Evolutionary conservation across 192 early-diverging fungal genomes (phyloP).

Genomic region (Helicostylum pulchrum): DNA sequence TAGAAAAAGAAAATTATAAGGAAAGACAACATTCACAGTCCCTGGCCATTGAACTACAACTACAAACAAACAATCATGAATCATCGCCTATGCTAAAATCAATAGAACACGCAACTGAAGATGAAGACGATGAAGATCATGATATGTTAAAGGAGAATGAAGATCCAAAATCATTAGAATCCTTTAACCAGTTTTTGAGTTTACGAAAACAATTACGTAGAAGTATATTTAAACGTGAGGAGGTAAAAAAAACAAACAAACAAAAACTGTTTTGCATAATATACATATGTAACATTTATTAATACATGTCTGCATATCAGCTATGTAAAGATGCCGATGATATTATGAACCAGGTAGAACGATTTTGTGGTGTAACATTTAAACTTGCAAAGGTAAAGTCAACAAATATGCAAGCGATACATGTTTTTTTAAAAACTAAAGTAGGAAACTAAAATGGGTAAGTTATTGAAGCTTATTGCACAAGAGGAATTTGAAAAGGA

Average conservation of each 20-base stretch:
- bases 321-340: slow-evolving; percentile 12
- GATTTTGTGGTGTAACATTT: slow-evolving; percentile 31
- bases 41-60: background rate
- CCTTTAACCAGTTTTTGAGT: slow-evolving; percentile 15
- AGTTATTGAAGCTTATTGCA: slow-evolving; percentile 33
- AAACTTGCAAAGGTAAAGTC: slow-evolving; percentile 31
- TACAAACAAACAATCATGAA: background rate
- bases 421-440: background rate
- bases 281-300: no score
- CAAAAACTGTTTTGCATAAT: background rate
- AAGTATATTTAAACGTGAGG: slow-evolving; percentile 28
- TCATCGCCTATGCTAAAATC: background rate
- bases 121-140: background rate
- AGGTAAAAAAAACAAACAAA: no score
- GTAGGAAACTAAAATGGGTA: slow-evolving; percentile 39
- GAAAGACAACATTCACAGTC: background rate
- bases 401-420: background rate
- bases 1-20: slow-evolving; percentile 30
- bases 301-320: background rate
- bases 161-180: background rate
- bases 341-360: slow-evolving; percentile 33
- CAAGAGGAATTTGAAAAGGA: slow-evolving; percentile 23
- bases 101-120: background rate
- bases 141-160: background rate
- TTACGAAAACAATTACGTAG: slow-evolving; percentile 27